Conservation (phyloP, 805 yeast genomes). For the Lipomyces sp. region DNA sequence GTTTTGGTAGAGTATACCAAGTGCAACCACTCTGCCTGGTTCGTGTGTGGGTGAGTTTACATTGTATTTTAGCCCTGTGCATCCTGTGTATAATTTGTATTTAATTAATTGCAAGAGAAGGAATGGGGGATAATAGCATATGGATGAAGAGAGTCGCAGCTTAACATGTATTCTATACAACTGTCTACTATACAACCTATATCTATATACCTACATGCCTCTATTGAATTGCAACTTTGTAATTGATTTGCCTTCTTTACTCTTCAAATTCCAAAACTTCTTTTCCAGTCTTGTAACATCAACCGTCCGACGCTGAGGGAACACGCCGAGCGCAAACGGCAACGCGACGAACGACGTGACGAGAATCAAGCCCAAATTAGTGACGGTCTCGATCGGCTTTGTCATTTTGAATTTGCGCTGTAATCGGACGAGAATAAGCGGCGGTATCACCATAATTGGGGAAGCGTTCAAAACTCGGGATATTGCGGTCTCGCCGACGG, state of each 20-base stretch:
- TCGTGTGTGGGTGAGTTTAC: neutral
- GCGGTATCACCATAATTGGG: conserved; percentile 97
- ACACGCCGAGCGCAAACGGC: conserved; percentile 94
- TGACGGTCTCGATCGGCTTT: conserved; percentile 63
- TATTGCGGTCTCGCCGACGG: conserved; percentile 97
- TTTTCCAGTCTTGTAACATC: conserved; percentile 65
- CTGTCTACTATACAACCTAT: neutral
- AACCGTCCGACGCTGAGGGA: conserved; percentile 84
- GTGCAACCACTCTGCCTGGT: neutral
- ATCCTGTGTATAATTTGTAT: neutral
- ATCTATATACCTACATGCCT: conserved; percentile 65
- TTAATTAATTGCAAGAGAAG: too few species aligned
- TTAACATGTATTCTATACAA: neutral
- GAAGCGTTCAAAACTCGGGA: conserved; percentile 95
- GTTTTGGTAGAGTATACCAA: conserved; percentile 57
- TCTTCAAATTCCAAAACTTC: conserved; percentile 63
- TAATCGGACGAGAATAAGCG: conserved; percentile 75
- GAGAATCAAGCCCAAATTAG: conserved; percentile 85
- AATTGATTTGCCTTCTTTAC: conserved; percentile 62
- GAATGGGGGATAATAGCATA: too few species aligned
- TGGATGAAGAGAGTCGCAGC: too few species aligned
- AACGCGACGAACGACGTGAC: conserved; percentile 83
- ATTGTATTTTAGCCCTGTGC: neutral
- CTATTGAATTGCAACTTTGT: conserved; percentile 81
- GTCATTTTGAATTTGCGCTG: conserved; percentile 78